Evolutionary conservation across 2,329 filamentous ascomycete genomes (phyloP), one percentile per base, ranked within the genome.

Genomic region (Talaromyces sp.): DNA sequence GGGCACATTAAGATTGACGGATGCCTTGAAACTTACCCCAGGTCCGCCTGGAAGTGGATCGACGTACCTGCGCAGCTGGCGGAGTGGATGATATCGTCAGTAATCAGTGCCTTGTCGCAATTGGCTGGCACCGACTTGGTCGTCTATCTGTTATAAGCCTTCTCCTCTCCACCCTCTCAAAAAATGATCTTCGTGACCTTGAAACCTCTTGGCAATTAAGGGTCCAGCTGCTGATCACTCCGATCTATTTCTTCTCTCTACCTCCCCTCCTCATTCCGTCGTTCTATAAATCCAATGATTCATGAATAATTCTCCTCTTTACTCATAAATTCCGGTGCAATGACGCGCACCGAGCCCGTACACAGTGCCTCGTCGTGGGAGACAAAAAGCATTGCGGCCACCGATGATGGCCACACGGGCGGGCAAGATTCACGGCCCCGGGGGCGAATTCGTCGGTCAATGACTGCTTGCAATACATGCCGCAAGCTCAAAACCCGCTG

Each of bases 401-500:
- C 57, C 11, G 64, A 67, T 14, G 63, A 66, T 53, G 55, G 56
- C 47, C 55, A 60, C 41, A 52, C 63, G 54, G 62, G 55, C 58
- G 57, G 58, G 42, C 62, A 65, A 20, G 66, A 69, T 47, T 39
- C 49, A 10, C 65, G 68, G 19, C 68, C 68, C 10, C 65, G 68
- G 48, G 66, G 65, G 19, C 67, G 68, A 13, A 70, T 71, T 32
- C 67, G 68, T 39, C 68, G 69, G 24, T 70, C 69, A 9, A 70
- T 71, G 68, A 71, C 68, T 16, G 69, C 69, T 7, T 71, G 69
- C 58, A 67, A 71, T 58, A 71, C 69, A 17, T 71, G 69, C 49
- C 68, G 69, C 52, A 71, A 71, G 61, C 63, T 71, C 46, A 71
- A 71, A 54, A 71, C 69, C 27, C 62, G 69, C n/a, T 71, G 69